Percentiles rank a stretch among this genome's conserved stretches.
phyloP scores from a whole-genome alignment of 2,329 filamentous ascomycete species.

The Harringtonia lauricola region DNA sequence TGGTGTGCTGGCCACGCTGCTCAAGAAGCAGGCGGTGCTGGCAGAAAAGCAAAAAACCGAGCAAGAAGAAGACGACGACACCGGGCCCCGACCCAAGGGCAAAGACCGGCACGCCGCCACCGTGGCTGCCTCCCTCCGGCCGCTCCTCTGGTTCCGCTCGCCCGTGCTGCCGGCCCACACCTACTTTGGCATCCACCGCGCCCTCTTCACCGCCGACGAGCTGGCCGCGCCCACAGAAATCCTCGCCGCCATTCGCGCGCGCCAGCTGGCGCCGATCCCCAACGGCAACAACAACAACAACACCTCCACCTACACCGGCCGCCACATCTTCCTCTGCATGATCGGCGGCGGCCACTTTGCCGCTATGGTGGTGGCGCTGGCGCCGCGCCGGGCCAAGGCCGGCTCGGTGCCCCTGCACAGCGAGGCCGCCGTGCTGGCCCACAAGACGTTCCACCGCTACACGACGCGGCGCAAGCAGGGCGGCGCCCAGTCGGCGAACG shows the following conservation, averaged over 20 bases:
- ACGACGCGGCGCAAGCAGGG: slow-evolving; percentile 94
- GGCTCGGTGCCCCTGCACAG: slow-evolving; percentile 62
- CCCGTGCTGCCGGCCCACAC: slow-evolving; percentile 63
- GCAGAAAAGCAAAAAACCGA: slow-evolving; percentile 27
- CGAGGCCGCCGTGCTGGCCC: slow-evolving; percentile 78
- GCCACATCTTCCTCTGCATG: slow-evolving; percentile 95
- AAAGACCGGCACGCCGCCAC: slow-evolving; percentile 34
- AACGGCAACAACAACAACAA: slow-evolving; percentile 21
- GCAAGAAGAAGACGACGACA: slow-evolving; percentile 24
- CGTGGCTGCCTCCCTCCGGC: slow-evolving; percentile 20
- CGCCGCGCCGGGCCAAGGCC: slow-evolving; percentile 66
- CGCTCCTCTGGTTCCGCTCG: slow-evolving; percentile 73
- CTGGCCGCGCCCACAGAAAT: slow-evolving; percentile 22
- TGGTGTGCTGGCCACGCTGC: slow-evolving; percentile 61
- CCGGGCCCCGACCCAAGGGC: slow-evolving; percentile 33
- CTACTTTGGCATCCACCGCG: slow-evolving; percentile 77
- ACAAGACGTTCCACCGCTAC: slow-evolving; percentile 97
- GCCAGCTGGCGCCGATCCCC: not conserved
- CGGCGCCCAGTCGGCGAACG: slow-evolving; percentile 87
- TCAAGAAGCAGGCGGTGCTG: slow-evolving; percentile 75
- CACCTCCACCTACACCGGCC: slow-evolving; percentile 52
- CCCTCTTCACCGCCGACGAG: slow-evolving; percentile 65
- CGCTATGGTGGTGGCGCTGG: slow-evolving; percentile 85
- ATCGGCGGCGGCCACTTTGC: slow-evolving; percentile 97
- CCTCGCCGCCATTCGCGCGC: slow-evolving; percentile 21